These are phyloP conservation scores for Paramecium octaurelia DNA, from an alignment of 73 alveolate species.

Conservation along the genomic window DNA sequence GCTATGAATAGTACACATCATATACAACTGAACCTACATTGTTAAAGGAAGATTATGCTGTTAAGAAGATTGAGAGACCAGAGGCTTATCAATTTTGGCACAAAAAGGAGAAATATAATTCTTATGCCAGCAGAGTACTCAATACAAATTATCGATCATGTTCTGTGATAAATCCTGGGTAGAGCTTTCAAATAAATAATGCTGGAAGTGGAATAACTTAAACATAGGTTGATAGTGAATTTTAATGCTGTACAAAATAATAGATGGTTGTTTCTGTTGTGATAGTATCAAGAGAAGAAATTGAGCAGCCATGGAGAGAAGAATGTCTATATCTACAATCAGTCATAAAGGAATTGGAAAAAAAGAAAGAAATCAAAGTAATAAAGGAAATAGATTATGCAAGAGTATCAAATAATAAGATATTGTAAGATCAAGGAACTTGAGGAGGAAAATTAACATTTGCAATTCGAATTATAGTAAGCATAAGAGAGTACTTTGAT, in stretches of 20 bases:
- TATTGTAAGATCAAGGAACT: neutral
- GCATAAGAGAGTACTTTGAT: neutral
- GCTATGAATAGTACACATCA: neutral
- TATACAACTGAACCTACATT: neutral
- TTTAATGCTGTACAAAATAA: neutral
- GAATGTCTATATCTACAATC: neutral
- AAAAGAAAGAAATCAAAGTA: neutral
- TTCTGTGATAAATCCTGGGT: neutral
- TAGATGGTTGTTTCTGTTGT: conserved; percentile 26
- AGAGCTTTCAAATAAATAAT: conserved; percentile 8
- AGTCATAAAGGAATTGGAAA: conserved; percentile 17
- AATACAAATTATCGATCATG: conserved; percentile 16
- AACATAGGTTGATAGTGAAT: neutral
- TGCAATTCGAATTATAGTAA: neutral
- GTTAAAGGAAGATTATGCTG: neutral
- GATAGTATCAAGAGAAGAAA: conserved; percentile 14
- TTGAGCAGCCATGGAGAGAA: conserved; percentile 14
- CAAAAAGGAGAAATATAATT: neutral
- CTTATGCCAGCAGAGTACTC: neutral
- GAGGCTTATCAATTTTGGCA: conserved; percentile 38
- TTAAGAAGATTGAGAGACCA: conserved; percentile 1
- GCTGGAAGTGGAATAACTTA: neutral
- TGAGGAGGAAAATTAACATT: neutral
- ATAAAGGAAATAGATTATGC: conserved; percentile 20
- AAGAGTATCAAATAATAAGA: neutral